Evolutionary conservation across 768 basidiomycete species (phyloP).

Genomic region (Boletus pseudo-olivaceus): DNA sequence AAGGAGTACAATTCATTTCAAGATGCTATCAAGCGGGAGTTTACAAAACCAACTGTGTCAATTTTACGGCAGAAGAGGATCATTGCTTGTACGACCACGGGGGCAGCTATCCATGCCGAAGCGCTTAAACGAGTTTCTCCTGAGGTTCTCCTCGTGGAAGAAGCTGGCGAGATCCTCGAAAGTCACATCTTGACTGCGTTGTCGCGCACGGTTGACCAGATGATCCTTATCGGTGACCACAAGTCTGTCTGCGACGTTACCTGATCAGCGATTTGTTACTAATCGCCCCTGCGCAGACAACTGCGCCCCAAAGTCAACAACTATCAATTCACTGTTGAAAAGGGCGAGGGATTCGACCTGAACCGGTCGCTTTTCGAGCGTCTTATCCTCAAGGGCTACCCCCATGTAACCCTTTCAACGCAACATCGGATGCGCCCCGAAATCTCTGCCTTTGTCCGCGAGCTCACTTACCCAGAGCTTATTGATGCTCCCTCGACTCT

Average conservation of each 20-base stretch:
- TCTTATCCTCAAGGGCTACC: constrained; percentile 57
- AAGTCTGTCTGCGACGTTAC: constrained; percentile 38
- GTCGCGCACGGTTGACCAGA: constrained; percentile 40
- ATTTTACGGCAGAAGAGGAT: constrained; percentile 47
- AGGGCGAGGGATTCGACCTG: constrained; percentile 63
- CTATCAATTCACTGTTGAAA: constrained; percentile 62
- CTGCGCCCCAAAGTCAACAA: constrained; percentile 69
- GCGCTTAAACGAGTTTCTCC: constrained; percentile 33
- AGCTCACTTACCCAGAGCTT: constrained; percentile 67
- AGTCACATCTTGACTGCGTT: constrained; percentile 62
- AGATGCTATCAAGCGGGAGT: constrained; percentile 33
- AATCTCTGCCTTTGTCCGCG: constrained; percentile 46
- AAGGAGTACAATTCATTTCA: constrained; percentile 37
- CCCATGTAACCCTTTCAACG: constrained; percentile 49
- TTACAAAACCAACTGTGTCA: constrained; percentile 28
- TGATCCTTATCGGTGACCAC: constrained; percentile 35
- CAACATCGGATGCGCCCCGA: constrained; percentile 47
- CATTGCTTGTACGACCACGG: constrained; percentile 69
- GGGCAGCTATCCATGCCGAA: constrained; percentile 55
- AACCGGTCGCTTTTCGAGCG: constrained; percentile 51
- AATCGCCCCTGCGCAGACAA: constrained; percentile 40
- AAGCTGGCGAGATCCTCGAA: constrained; percentile 35
- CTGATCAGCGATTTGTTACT: neutral
- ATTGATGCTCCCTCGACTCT: constrained; percentile 49
- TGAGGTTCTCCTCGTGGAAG: constrained; percentile 51